Base-by-base conservation (phyloP, 768 basidiomycete genomes). In the Xerocomus spinulosus region DNA sequence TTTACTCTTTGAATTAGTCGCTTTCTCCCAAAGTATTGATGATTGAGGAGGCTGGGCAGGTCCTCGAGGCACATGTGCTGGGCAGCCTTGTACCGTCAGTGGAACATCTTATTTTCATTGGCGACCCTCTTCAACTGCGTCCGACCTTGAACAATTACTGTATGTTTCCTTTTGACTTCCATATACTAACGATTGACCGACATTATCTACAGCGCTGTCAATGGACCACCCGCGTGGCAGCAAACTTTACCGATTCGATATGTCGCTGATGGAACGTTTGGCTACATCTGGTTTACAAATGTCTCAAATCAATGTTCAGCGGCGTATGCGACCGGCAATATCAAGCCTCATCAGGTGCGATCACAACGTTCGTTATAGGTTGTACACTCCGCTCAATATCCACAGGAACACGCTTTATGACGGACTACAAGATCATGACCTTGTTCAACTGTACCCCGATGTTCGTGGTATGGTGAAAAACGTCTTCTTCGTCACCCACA, bases 11-110 rank as follows among this genome's bases (percentile, higher is more conserved):
- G 18, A 9, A 9, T 28, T 43, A 86, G 83, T 76, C 77, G 13
- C 58, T 87, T 5, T 67, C 59, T 5, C 86, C 86, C 0, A 74
- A 72, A 26, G 77, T 87, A 0, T 59, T 88, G 39, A 67, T 90
- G 40, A 82, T 90, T 0, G 87, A 91, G 62, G 88, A 90, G 60
- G 87, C 88, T 0, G 88, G 87, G 0, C 87, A 91, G 64, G 84
- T 89, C 2, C 73, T 90, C 24, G 87, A 90, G 64, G 83, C 87
- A 3, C 87, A 90, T 52, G 73, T 89, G 14, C 62, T 89, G 5
- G 78, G 77, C 3, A 77, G 74, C 30, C 70, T 88, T 1, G 84
- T 85, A 3, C 73, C 75, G 0, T 78, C 81, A 3, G 74, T 89
- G 0, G 75, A 88, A 49, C 87, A 90, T 32, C 68, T 90, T 18